Conservation (phyloP, 805 yeast species). For the Ogataea ganodermae region DNA sequence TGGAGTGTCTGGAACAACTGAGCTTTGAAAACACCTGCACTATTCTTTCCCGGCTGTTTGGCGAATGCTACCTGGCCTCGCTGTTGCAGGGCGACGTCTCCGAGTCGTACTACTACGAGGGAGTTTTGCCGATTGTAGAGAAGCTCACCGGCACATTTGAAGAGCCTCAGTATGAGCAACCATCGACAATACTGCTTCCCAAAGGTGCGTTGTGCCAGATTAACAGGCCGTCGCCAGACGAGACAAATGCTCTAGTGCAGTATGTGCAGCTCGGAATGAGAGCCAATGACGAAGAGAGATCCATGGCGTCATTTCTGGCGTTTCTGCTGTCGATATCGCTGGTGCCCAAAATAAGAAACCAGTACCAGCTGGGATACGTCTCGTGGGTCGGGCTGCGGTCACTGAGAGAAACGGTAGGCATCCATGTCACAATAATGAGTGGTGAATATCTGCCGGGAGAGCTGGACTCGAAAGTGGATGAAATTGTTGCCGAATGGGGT, state of each 20-base stretch:
- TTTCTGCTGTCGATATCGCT: slow-evolving; percentile 48
- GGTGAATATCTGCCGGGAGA: slow-evolving; percentile 42
- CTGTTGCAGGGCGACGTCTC: slow-evolving; percentile 54
- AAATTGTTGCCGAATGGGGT: slow-evolving; percentile 47
- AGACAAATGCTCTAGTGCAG: slow-evolving; percentile 51
- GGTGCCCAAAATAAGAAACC: slow-evolving; percentile 50
- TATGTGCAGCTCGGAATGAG: slow-evolving; percentile 61
- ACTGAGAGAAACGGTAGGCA: slow-evolving; percentile 54
- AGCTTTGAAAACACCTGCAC: slow-evolving; percentile 38
- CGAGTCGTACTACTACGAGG: slow-evolving; percentile 1
- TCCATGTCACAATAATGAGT: slow-evolving; percentile 60
- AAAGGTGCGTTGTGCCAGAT: slow-evolving; percentile 39
- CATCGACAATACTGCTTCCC: slow-evolving; percentile 42
- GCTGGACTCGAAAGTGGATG: slow-evolving; percentile 49
- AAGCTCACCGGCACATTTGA: slow-evolving; percentile 16
- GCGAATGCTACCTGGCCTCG: slow-evolving; percentile 38
- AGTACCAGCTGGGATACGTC: slow-evolving; percentile 62
- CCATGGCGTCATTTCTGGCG: slow-evolving; percentile 49
- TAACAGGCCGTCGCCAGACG: slow-evolving; percentile 46
- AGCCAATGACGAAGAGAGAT: slow-evolving; percentile 33
- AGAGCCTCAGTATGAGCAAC: slow-evolving; percentile 21
- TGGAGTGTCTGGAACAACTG: slow-evolving; percentile 55
- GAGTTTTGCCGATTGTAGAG: slow-evolving; percentile 14
- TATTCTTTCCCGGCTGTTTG: slow-evolving; percentile 34
- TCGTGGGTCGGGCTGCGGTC: slow-evolving; percentile 58